Evolutionary conservation across 345 rosid genomes (phyloP), one percentile per base, ranked within the genome.

Genomic region (Zanthoxylum bungeanum): DNA sequence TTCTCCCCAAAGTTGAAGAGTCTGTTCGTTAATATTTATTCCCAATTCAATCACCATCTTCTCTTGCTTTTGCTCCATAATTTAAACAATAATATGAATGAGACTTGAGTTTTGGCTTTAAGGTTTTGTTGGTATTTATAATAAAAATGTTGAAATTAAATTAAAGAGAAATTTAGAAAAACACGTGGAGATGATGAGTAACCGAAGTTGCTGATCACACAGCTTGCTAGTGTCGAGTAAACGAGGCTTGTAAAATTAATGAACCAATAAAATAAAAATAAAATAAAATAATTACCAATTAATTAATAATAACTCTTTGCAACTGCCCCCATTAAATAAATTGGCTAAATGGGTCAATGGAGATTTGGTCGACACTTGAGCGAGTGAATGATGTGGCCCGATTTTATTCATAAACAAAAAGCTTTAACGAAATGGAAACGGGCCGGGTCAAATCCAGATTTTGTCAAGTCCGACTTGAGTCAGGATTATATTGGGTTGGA

Each of bases 1-100:
- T 24, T 69, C 74, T 55, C 76, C 76, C n/a, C 62, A 27, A 4
- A 39, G 62, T 21, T 28, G 60, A 2, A 25, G 73, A 14, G 36
- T 21, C 30, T 61, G 39, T 22, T 63, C 17, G 5, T 31, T 72
- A 8, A 58, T 44, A 36, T 8, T 51, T n/a, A n/a, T n/a, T 7
- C 74, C 74, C 36, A 73, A 24, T 52, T 73, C 75, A 25, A 73
- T 58, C 71, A 69, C 59, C 31, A 44, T 72, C 52, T 16, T 31
- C 51, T 53, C 49, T 25, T 39, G 21, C 22, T 30, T 4, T 64
- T 47, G 22, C 53, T 47, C 42, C 69, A 65, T 65, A 30, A 12
- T 9, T 62, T 44, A 10, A 21, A 22, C 7, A 6, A 11, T 9
- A 27, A 27, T 14, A 44, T 1, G 22, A 64, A 14, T 40, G 52